Percentiles rank a stretch among this genome's conserved stretches.
Evolutionary conservation across 345 rosid genomes (phyloP).

Genomic region (Syzygium grande): DNA sequence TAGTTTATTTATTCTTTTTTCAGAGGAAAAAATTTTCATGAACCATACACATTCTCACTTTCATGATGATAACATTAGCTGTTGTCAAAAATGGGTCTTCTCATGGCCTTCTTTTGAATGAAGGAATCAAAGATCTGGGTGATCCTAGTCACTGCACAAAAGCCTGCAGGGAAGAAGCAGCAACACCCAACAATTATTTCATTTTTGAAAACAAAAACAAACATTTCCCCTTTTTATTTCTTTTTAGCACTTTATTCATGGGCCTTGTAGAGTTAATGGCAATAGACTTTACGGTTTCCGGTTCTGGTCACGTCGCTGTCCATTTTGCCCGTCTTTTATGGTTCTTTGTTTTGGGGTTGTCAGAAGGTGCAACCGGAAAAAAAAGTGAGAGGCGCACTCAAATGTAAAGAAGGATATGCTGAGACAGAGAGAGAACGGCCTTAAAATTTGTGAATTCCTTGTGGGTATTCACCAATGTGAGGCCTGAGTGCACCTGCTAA

Average conservation of each 20-base stretch:
- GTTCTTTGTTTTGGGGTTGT: slow-evolving; percentile 5
- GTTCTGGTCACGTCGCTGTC: slow-evolving; percentile 15
- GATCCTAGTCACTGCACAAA: not conserved
- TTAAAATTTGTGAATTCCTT: not conserved
- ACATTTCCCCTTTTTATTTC: not conserved
- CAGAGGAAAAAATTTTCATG: not conserved
- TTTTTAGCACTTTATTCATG: not conserved
- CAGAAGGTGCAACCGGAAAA: not conserved
- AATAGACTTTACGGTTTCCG: not conserved
- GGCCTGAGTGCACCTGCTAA: slow-evolving; percentile 2
- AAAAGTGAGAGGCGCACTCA: slow-evolving; percentile 7
- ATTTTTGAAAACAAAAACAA: not conserved
- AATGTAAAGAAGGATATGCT: not conserved
- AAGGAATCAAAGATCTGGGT: not conserved
- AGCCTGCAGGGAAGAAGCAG: not conserved
- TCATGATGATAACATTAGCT: not conserved
- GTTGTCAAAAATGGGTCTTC: not conserved
- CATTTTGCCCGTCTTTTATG: slow-evolving; percentile 1
- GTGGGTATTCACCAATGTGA: slow-evolving; percentile 20
- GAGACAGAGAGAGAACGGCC: not conserved
- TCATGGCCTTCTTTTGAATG: not conserved
- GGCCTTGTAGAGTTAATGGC: not conserved
- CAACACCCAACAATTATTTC: not conserved
- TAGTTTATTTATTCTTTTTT: not conserved
- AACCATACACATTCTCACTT: not conserved